Percentiles rank a stretch among this genome's conserved stretches.
These are phyloP conservation scores for Hemisphaericaspora subhashii DNA, from an alignment of 1,139 yeast genomes.

Conservation along the genomic window DNA sequence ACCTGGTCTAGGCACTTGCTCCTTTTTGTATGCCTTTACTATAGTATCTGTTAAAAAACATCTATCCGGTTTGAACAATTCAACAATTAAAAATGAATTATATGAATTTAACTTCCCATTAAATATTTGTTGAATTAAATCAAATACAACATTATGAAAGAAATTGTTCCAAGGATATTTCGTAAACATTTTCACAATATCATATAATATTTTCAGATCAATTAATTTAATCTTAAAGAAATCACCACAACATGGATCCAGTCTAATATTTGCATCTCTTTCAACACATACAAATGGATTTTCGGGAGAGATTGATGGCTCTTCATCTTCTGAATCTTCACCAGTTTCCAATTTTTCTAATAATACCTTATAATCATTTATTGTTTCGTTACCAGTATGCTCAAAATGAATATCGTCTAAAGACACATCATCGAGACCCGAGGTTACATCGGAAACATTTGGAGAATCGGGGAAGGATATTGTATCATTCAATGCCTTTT, in stretches of 20 bases:
- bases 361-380: slow-evolving; percentile 14
- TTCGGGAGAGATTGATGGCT: slow-evolving; percentile 46
- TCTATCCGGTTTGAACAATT: slow-evolving; percentile 32
- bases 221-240: slow-evolving; percentile 42
- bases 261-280: slow-evolving; percentile 33
- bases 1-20: slow-evolving; percentile 39
- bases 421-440: slow-evolving; percentile 41
- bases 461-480: slow-evolving; percentile 17
- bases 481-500: slow-evolving; percentile 36
- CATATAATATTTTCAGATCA: slow-evolving; percentile 39
- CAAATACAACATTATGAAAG: slow-evolving; percentile 52
- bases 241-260: slow-evolving; percentile 45
- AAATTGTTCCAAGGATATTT: slow-evolving; percentile 49
- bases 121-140: slow-evolving; percentile 48
- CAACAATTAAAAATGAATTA: slow-evolving; percentile 48
- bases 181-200: slow-evolving; percentile 39
- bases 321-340: slow-evolving; percentile 48
- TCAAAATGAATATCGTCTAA: slow-evolving; percentile 32
- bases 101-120: slow-evolving; percentile 50
- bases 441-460: slow-evolving; percentile 28
- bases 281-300: slow-evolving; percentile 48
- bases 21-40: slow-evolving; percentile 28
- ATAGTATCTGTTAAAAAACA: slow-evolving; percentile 38
- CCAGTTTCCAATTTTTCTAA: slow-evolving; percentile 24
- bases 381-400: slow-evolving; percentile 4